A percentile compares a stretch with the other conserved stretches of the same genome.
Evolutionary conservation across 129 eudicot genomes (phyloP).

Genomic region (Pseudognaphalium luteoalbum): DNA sequence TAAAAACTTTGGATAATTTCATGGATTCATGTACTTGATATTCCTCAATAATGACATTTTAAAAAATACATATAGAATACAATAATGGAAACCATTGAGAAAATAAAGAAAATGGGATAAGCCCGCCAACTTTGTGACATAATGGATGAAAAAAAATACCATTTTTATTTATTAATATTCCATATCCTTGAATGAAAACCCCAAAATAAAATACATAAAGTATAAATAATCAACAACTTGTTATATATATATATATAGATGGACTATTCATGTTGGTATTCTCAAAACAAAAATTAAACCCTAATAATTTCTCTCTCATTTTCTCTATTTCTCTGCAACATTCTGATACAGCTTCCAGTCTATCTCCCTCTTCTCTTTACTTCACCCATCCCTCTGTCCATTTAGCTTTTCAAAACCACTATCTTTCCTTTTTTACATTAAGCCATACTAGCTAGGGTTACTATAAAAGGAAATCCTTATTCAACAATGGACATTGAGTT

Average conservation of each 20-base stretch:
- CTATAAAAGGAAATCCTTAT: slow-evolving; percentile 40
- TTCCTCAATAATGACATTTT: slow-evolving; percentile 14
- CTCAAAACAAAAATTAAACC: slow-evolving; percentile 42
- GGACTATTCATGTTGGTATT: slow-evolving; percentile 46
- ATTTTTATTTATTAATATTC: slow-evolving; percentile 12
- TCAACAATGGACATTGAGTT: slow-evolving; percentile 73
- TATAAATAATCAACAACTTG: slow-evolving; percentile 44
- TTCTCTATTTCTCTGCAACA: slow-evolving; percentile 36
- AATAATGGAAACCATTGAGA: slow-evolving; percentile 17
- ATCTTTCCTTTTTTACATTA: slow-evolving; percentile 17
- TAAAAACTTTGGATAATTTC: background rate
- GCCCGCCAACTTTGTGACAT: slow-evolving; percentile 51
- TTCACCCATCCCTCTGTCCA: slow-evolving; percentile 61
- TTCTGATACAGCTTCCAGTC: slow-evolving; percentile 80
- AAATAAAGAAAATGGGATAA: slow-evolving; percentile 28
- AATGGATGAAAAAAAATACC: slow-evolving; percentile 30
- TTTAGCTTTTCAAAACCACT: slow-evolving; percentile 24
- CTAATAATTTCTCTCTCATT: slow-evolving; percentile 9
- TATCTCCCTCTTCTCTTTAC: slow-evolving; percentile 41
- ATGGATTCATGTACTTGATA: slow-evolving; percentile 7
- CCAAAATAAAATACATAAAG: slow-evolving; percentile 1
- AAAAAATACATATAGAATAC: background rate
- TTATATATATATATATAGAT: slow-evolving; percentile 52
- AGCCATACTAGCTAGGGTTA: slow-evolving; percentile 16
- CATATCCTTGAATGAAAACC: slow-evolving; percentile 9